These are phyloP conservation scores for Marasmius sp. DNA, from an alignment of 1,284 basidiomycete species.

Conservation along the genomic window DNA sequence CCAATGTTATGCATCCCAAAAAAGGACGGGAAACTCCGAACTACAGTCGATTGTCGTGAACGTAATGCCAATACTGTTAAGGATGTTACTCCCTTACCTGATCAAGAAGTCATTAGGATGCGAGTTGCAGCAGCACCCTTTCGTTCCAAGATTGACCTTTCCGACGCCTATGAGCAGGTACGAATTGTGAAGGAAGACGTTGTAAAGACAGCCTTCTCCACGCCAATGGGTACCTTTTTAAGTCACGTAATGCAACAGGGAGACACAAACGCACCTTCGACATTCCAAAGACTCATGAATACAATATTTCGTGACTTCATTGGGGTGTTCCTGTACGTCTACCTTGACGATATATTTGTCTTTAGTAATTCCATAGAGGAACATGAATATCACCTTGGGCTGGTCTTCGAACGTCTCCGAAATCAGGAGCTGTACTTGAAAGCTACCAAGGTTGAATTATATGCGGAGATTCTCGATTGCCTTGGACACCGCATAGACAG, in stretches of 20 bases:
- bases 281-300: slow-evolving; percentile 22
- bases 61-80: too few relatives aligned
- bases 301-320: slow-evolving; percentile 25
- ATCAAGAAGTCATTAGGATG: too few relatives aligned
- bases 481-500: slow-evolving; percentile 29
- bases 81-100: too few relatives aligned
- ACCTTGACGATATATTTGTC: slow-evolving; percentile 39
- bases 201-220: background rate
- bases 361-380: slow-evolving; percentile 28
- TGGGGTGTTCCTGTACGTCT: slow-evolving; percentile 28
- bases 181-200: background rate
- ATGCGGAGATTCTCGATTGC: slow-evolving; percentile 27
- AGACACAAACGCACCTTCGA: too few relatives aligned
- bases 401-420: slow-evolving; percentile 20
- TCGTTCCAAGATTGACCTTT: background rate
- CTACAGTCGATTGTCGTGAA: too few relatives aligned
- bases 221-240: background rate
- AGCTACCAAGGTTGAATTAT: slow-evolving; percentile 30
- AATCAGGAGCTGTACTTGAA: slow-evolving; percentile 21
- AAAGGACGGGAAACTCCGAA: background rate
- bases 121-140: background rate
- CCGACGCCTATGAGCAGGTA: background rate
- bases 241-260: background rate
- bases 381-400: slow-evolving; percentile 22
- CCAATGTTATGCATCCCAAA: background rate